Base-by-base conservation (phyloP, 2,329 filamentous ascomycete genomes). In the Calonectria multiphialidica region DNA sequence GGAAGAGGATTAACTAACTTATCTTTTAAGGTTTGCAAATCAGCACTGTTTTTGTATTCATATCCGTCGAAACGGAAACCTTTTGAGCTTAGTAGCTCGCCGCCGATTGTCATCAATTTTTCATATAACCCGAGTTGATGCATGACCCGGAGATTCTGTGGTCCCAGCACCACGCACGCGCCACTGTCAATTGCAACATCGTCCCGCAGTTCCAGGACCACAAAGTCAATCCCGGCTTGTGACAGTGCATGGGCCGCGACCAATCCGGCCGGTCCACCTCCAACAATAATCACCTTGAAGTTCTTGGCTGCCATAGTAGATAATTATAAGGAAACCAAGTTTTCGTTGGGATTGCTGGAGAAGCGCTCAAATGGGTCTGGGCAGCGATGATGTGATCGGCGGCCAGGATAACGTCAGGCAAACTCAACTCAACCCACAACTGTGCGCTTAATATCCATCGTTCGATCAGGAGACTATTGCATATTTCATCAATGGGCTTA, bases 181-280 rank as follows among this genome's bases (percentile, higher is more conserved):
- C 80, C 81, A 8, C 69, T 53, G 44, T 79, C 73, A 44, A 78
- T 70, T 68, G 81, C 70, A 8, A 83, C 33, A 0, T 75, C 72
- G 1, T 74, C 30, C 0, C 81, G 79, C 15, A 78, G 72, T 63
- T 86, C 85, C 1, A 86, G 82, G 5, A 86, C 61, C 40, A 84
- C 73, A 13, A 84, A 86, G 65, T 86, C 82, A 37, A 86, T 82
- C n/a, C 74, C 73, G 3, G 80, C 81, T 2, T 67, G 75, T 2
- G 70, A 68, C 1, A 82, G 73, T 0, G 78, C 72, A 16, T 80
- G 78, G 1, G 81, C 80, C 2, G 81, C 76, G 0, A 72, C 73
- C 2, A 82, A 69, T 2, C 81, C 81, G 0, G 80, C 75, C 0
- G 80, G 80, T 0, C 80, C 80, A 0, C 80, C 80, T 33, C 80